Evolutionary conservation across 108 stramenopile genomes (phyloP), one percentile per base, ranked within the genome.

Genomic region (Skeletonema grethae): DNA sequence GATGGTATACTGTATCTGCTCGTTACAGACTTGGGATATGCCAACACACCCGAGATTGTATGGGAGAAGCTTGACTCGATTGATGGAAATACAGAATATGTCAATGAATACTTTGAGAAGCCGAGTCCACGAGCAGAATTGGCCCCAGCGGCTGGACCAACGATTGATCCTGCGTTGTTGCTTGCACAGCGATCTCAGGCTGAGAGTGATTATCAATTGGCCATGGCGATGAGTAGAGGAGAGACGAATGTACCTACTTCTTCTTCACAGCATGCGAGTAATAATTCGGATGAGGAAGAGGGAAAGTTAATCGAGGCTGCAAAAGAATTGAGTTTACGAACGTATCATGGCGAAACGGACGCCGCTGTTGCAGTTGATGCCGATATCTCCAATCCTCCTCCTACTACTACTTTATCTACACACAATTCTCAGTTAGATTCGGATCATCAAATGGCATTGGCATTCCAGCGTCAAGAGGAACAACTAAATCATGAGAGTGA

Each of bases 21-120:
- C 11, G 94, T 95, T n/a, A 98, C 97, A 10, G 97, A 98, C 75
- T 69, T 95, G 53, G 97, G 97, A 45, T 98, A 96, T 76, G 84
- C 87, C 66, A 76, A 90, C 63, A 80, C 91, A n/a, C 77, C 83
- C 5, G 82, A 75, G 30, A 84, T 98, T 28, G 84, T 96, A 0
- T 98, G 96, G 96, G 97, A 98, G 84, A 85, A 84, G 59, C 63
- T 97, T 10, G 94, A 95, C 81, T 85, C 76, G 11, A 92, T 97
- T 53, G 87, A 93, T 71, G 97, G 97, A 0, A 90, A 95, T 65
- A 97, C 94, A 7, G 92, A 93, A 15, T 88, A 88, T 65, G 80
- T 84, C 29, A 72, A 82, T 64, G 83, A 63, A 35, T 50, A 57
- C 16, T 95, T 95, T 65, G 61, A 45, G 35, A 70, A 53, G 22